Evolutionary conservation across 441 rosid genomes (phyloP), one percentile per base, ranked within the genome.

Genomic region (Jatropha multifida): DNA sequence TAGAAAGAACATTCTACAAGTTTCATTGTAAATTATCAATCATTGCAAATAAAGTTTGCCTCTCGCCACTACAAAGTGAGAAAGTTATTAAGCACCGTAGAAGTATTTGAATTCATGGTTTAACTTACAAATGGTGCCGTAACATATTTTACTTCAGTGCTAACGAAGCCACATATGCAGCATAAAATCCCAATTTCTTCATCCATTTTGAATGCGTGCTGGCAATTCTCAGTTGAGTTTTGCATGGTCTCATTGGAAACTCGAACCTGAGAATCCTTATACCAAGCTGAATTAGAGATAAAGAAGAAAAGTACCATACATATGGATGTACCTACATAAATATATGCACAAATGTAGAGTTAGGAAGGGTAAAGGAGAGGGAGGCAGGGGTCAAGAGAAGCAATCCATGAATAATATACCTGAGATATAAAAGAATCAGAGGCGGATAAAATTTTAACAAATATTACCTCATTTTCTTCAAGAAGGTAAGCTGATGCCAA

Each of bases 131-230:
- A 88, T 65, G 90, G 90, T 32, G 97, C 88, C 40, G 95, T 81
- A 27, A 93, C 82, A 76, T 92, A 82, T 86, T 82, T 88, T 40
- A 89, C 88, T 90, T 95, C 99, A 62, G 89, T 90, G 82, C 76
- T 84, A 60, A 92, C 90, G 61, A 81, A 80, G 68, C 97, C 95
- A 67, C 99, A 93, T 68, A 85, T 66, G 32, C 63, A 80, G 76
- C 99, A 95, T 27, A 85, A 75, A 66, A 92, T 67, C 60, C 99
- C 99, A 3, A 92, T 84, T 83, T 95, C 97, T 84, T 95, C 99
- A 46, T 90, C 85, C 65, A 90, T 60, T 72, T 60, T 84, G 81
- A 79, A 90, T 11, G 86, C 90, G 61, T 95, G 98, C 61, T 74
- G 82, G 84, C 98, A 93, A 65, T 66, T 78, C 40, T 51, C 83